phyloP scores from a whole-genome alignment of 306 rosid genomes.

The Quercus ilex region DNA sequence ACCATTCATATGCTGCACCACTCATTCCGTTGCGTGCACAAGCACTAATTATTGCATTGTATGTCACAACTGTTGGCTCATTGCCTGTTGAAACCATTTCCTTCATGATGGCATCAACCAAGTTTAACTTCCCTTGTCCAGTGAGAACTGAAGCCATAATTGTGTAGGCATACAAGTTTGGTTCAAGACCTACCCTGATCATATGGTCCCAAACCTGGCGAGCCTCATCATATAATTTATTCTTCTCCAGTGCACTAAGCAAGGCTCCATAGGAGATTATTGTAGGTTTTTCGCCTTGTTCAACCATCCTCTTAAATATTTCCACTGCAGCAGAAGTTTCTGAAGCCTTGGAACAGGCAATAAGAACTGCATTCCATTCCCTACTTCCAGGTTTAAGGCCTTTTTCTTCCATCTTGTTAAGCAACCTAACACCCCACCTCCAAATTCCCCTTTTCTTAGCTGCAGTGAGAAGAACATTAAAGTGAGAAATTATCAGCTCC shows the following conservation, averaged over 20 bases:
- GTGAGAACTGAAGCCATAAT: slow-evolving; percentile 85
- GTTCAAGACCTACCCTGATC: slow-evolving; percentile 72
- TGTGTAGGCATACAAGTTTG: slow-evolving; percentile 80
- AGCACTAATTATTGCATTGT: slow-evolving; percentile 78
- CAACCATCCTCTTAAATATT: slow-evolving; percentile 86
- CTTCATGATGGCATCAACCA: slow-evolving; percentile 67
- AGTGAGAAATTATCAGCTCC: slow-evolving; percentile 77
- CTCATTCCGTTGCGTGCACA: slow-evolving; percentile 64
- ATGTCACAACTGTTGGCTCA: slow-evolving; percentile 80
- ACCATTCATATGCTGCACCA: slow-evolving; percentile 87
- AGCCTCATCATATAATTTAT: slow-evolving; percentile 85
- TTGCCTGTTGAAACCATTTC: slow-evolving; percentile 67
- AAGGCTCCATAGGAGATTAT: slow-evolving; percentile 85
- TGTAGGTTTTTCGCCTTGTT: slow-evolving; percentile 87
- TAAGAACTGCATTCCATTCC: slow-evolving; percentile 91
- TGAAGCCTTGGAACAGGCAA: slow-evolving; percentile 93
- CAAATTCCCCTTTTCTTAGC: slow-evolving; percentile 73
- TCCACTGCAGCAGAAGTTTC: slow-evolving; percentile 80
- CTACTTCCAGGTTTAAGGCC: slow-evolving; percentile 84
- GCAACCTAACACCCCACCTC: slow-evolving; percentile 91
- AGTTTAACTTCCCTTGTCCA: slow-evolving; percentile 68
- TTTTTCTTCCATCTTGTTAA: slow-evolving; percentile 96
- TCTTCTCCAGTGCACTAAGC: slow-evolving; percentile 92
- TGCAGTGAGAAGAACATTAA: slow-evolving; percentile 73
- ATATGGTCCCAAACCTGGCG: slow-evolving; percentile 85